Percentiles rank a stretch among this genome's conserved stretches.
phyloP scores from a whole-genome alignment of 2,329 filamentous ascomycete genomes.

The Epichloe elymi region DNA sequence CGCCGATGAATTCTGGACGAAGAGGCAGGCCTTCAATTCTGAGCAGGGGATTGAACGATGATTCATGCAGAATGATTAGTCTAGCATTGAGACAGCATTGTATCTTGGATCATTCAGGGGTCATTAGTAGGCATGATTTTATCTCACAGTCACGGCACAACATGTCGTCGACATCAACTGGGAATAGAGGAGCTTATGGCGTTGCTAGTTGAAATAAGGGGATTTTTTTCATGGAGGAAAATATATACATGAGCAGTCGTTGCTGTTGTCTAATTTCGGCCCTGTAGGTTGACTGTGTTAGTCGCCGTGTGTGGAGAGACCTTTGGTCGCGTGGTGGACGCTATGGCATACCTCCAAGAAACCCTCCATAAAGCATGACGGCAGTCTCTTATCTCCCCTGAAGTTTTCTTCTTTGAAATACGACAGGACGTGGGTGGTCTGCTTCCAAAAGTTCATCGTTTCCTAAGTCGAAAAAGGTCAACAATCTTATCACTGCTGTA shows the following conservation, averaged over 20 bases:
- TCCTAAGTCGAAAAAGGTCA: conserved; percentile 43
- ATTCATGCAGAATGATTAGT: conserved; percentile 7
- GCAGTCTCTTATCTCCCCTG: conserved; percentile 61
- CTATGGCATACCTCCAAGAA: conserved; percentile 71
- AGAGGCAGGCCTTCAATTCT: conserved; percentile 27
- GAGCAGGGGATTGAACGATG: conserved; percentile 21
- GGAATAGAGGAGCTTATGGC: conserved; percentile 16
- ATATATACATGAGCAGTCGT: conserved; percentile 22
- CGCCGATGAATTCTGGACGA: conserved; percentile 69
- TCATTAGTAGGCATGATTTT: conserved; percentile 6
- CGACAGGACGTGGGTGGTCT: conserved; percentile 87
- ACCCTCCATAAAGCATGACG: conserved; percentile 80
- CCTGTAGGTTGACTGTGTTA: conserved; percentile 23
- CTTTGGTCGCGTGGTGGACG: background rate
- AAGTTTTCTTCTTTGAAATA: conserved; percentile 83
- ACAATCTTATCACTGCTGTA: background rate
- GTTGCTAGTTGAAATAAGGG: conserved; percentile 15
- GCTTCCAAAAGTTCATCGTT: conserved; percentile 99
- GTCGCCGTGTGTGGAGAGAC: background rate
- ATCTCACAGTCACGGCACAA: background rate
- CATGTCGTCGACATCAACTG: background rate
- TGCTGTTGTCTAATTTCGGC: conserved; percentile 37
- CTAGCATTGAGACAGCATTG: background rate
- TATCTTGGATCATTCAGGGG: background rate
- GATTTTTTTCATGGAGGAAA: conserved; percentile 13